A percentile compares a stretch with the other conserved stretches of the same genome.
These are phyloP conservation scores for Zarea fungicola DNA, from an alignment of 2,329 filamentous ascomycete genomes.

Conservation along the genomic window DNA sequence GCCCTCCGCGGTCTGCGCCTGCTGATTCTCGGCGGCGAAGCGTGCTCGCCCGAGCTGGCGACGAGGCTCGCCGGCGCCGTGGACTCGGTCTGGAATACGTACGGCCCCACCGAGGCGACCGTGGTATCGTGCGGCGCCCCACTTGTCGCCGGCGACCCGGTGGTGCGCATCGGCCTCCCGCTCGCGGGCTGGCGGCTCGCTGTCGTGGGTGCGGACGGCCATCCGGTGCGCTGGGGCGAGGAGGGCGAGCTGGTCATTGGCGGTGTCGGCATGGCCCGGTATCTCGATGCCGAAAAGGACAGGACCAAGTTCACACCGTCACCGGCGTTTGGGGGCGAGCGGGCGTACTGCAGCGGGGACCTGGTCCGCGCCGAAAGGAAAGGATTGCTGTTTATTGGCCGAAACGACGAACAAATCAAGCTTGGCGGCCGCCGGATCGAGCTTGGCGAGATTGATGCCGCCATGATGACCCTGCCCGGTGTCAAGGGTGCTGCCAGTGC, in stretches of 20 bases:
- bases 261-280: constrained; percentile 20
- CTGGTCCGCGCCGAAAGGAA: constrained; percentile 19
- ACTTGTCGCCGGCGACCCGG: constrained; percentile 15
- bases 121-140: constrained; percentile 20
- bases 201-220: constrained; percentile 33
- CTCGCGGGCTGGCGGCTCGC: constrained; percentile 20
- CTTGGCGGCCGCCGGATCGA: constrained; percentile 24
- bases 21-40: constrained; percentile 21
- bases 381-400: constrained; percentile 21
- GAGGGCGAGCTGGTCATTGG: constrained; percentile 21
- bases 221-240: constrained; percentile 33
- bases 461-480: constrained; percentile 18
- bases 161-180: constrained; percentile 18
- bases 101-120: constrained; percentile 23
- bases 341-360: constrained; percentile 23
- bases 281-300: constrained; percentile 19
- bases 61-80: constrained; percentile 16
- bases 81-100: constrained; percentile 20
- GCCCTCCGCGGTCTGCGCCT: constrained; percentile 17
- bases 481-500: constrained; percentile 17
- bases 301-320: constrained; percentile 18
- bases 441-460: constrained; percentile 23
- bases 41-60: constrained; percentile 18
- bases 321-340: constrained; percentile 17
- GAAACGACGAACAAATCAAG: constrained; percentile 26